Evolutionary conservation across 176 grass and related monocot species (phyloP).

Genomic region (Melocanna baccifera): DNA sequence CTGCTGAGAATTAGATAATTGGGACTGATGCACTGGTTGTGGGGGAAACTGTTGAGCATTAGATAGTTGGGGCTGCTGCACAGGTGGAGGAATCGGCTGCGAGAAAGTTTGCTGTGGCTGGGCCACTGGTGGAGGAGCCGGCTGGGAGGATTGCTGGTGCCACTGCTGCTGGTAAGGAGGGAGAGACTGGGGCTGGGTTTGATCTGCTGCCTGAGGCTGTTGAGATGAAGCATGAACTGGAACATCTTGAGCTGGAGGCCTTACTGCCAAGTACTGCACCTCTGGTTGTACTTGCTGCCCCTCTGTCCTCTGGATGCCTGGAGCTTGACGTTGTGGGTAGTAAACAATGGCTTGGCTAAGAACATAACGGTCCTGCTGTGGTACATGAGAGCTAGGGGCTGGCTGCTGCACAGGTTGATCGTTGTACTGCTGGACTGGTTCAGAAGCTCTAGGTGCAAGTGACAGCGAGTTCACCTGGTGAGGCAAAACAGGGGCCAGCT

Average conservation of each 20-base stretch:
- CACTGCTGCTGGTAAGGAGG: conserved; percentile 50
- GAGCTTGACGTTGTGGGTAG: conserved; percentile 53
- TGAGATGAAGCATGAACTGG: conserved; percentile 50
- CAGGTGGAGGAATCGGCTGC: conserved; percentile 38
- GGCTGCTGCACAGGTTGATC: conserved; percentile 52
- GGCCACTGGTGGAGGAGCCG: conserved; percentile 26
- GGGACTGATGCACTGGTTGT: conserved; percentile 29
- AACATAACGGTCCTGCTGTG: conserved; percentile 54
- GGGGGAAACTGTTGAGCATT: conserved; percentile 37
- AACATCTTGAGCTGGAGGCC: conserved; percentile 51
- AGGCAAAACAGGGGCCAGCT: conserved; percentile 73
- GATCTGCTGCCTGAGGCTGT: conserved; percentile 36
- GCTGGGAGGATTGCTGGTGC: conserved; percentile 49
- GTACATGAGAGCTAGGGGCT: conserved; percentile 34
- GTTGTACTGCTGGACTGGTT: conserved; percentile 50
- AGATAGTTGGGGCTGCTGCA: conserved; percentile 38
- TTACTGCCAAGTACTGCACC: conserved; percentile 50
- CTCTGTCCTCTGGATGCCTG: conserved; percentile 42
- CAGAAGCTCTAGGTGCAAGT: conserved; percentile 46
- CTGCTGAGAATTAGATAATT: conserved; percentile 37
- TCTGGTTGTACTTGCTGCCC: conserved; percentile 48
- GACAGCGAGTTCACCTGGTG: conserved; percentile 49
- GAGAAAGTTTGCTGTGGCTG: conserved; percentile 52
- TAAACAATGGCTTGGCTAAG: conserved; percentile 58
- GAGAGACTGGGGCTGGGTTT: conserved; percentile 40